Evolutionary conservation across 2,329 filamentous ascomycete species (phyloP).

Genomic region (Alternaria postmessia): DNA sequence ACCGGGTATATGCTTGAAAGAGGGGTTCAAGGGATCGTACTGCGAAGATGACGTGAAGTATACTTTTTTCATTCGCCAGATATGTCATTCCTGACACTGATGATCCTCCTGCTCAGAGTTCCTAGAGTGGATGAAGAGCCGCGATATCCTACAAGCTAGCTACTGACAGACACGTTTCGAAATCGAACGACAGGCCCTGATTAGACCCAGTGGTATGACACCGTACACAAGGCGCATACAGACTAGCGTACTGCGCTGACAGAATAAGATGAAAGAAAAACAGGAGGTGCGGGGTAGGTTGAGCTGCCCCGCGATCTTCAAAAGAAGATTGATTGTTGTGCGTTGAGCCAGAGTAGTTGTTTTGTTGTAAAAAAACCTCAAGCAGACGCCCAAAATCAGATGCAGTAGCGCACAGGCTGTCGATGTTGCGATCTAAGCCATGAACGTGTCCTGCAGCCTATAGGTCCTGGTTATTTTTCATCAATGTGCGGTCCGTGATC

Average conservation of each 20-base stretch:
- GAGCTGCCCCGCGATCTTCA: slow-evolving; percentile 64
- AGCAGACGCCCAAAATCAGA: slow-evolving; percentile 68
- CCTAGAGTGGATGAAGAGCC: slow-evolving; percentile 11
- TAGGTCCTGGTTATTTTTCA: slow-evolving; percentile 37
- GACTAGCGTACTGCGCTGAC: slow-evolving; percentile 20
- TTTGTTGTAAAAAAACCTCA: slow-evolving; percentile 85
- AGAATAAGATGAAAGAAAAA: slow-evolving; percentile 34
- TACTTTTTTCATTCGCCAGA: slow-evolving; percentile 27
- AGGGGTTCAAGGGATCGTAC: slow-evolving; percentile 3
- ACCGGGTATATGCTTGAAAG: slow-evolving; percentile 22
- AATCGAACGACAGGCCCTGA: slow-evolving; percentile 12
- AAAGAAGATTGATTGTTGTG: slow-evolving; percentile 66
- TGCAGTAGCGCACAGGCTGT: slow-evolving; percentile 58
- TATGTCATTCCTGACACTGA: slow-evolving; percentile 9
- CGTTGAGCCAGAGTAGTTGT: slow-evolving; percentile 77
- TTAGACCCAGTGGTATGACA: slow-evolving; percentile 15
- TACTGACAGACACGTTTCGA: slow-evolving; percentile 16
- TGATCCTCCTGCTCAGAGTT: slow-evolving; percentile 11
- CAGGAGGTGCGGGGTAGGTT: slow-evolving; percentile 64
- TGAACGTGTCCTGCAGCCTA: slow-evolving; percentile 45
- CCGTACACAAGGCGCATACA: slow-evolving; percentile 24
- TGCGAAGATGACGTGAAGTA: slow-evolving; percentile 15
- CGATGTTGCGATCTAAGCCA: slow-evolving; percentile 76
- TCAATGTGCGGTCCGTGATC: slow-evolving; percentile 25
- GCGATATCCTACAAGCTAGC: slow-evolving; percentile 22